Base-by-base conservation (phyloP, 176 grass and related monocot species). In the Juncus effusus region DNA sequence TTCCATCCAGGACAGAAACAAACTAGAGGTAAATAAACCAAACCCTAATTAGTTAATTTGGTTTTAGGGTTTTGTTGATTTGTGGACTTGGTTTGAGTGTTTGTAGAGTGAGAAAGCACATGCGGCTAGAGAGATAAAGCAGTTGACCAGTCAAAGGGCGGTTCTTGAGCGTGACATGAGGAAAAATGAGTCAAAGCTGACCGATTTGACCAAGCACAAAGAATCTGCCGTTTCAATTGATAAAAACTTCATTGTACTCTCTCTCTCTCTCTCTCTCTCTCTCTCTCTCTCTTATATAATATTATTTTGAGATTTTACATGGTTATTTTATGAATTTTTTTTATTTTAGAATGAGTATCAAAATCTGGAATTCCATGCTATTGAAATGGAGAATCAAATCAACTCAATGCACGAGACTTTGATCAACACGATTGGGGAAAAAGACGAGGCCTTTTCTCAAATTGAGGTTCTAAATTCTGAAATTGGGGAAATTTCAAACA, bases 81-180 rank as follows among this genome's bases (percentile, higher is more conserved):
- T 64, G 42, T 37, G 38, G 68, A 28, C 12, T 51, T 51, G n/a
- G 35, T 58, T 36, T 63, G n/a, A 73, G 9, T 77, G 16, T 67
- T 67, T 60, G 40, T 50, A 96, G 88, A 72, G 93, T 82, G 93
- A 96, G 71, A 96, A 79, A 62, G 88, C 54, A 50, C 82, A 89
- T 55, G 85, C 67, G 8, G 75, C 78, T 58, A 84, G 76, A 69
- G 88, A 89, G 73, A 79, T 96, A 79, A 96, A 86, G 62, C 86
- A 79, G 60, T 77, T 96, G 42, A 85, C 85, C 62, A 89, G 75
- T 66, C 85, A 96, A 69, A 91, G 60, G 54, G 74, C 60, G 64
- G 58, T 78, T 81, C 77, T 96, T 65, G 93, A 96, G 73, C 93
- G 85, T 47, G 87, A 96, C 65, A 77, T 96, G 59, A 96, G 81